phyloP scores from a whole-genome alignment of 2,329 filamentous ascomycete species.

The Lecanicillium sp. region DNA sequence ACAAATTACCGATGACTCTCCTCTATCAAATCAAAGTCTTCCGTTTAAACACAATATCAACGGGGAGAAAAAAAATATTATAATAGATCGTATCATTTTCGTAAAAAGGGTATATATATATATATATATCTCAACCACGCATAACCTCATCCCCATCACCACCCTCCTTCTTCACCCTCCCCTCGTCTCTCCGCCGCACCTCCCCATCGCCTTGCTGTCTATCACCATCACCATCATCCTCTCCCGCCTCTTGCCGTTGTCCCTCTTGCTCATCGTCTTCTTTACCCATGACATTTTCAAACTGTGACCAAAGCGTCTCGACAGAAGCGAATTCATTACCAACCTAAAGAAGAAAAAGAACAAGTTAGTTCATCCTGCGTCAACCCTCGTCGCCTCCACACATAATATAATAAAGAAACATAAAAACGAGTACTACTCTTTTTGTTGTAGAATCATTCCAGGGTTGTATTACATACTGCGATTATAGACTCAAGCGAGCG shows the following conservation, averaged over 20 bases:
- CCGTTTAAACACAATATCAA: not conserved
- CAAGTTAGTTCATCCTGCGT: too few species aligned
- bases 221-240: slow-evolving; percentile 18
- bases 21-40: too few species aligned
- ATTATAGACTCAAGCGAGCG: slow-evolving; percentile 86
- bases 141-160: not conserved
- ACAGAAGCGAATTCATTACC: slow-evolving; percentile 97
- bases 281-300: slow-evolving; percentile 90
- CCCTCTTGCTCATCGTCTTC: slow-evolving; percentile 27
- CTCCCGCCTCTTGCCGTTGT: slow-evolving; percentile 19
- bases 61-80: too few species aligned
- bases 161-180: slow-evolving; percentile 3
- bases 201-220: too few species aligned
- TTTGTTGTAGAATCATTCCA: too few species aligned
- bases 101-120: not conserved
- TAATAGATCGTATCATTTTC: too few species aligned
- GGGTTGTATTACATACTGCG: slow-evolving; percentile 55
- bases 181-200: slow-evolving; percentile 10
- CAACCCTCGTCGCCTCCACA: too few species aligned
- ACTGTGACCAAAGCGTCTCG: slow-evolving; percentile 93
- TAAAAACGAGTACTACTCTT: too few species aligned
- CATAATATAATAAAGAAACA: too few species aligned
- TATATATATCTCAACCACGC: not conserved
- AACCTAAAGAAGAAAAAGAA: slow-evolving; percentile 53
- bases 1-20: not conserved